Conservation (phyloP, 495 filamentous ascomycete species). For the Elasticomyces elasticus region DNA sequence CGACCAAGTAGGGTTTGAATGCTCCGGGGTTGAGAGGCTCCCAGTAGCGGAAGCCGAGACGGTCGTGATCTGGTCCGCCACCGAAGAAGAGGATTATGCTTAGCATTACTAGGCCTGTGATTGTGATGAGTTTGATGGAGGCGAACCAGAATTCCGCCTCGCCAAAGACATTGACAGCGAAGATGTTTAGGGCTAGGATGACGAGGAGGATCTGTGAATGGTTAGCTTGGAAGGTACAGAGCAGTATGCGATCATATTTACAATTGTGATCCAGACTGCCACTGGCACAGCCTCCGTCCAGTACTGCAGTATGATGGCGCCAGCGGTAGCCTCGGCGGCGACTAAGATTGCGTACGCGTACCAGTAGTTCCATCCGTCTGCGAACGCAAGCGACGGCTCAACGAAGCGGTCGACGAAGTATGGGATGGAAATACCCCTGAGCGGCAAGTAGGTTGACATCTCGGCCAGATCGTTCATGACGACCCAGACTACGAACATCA, state of each 20-base stretch:
- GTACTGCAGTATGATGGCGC: constrained; percentile 20
- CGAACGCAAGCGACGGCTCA: constrained; percentile 55
- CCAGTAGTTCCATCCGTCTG: constrained; percentile 43
- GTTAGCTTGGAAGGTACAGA: not conserved
- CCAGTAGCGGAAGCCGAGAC: constrained; percentile 66
- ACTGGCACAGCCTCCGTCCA: constrained; percentile 9
- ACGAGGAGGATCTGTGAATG: constrained; percentile 28
- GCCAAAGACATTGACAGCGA: constrained; percentile 37
- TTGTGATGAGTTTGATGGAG: constrained; percentile 32
- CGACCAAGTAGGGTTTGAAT: constrained; percentile 25
- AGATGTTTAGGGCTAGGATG: constrained; percentile 37
- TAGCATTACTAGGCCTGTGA: constrained; percentile 15
- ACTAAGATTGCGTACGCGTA: constrained; percentile 29
- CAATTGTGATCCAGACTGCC: constrained; percentile 36
- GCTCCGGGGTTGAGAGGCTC: constrained; percentile 26
- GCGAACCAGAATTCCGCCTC: constrained; percentile 40
- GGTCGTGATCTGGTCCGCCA: constrained; percentile 49
- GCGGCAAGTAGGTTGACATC: constrained; percentile 23
- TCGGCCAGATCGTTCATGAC: constrained; percentile 29
- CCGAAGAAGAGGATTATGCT: constrained; percentile 54
- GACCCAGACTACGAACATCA: constrained; percentile 28
- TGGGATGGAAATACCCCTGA: constrained; percentile 35
- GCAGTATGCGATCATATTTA: not conserved
- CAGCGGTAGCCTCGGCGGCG: constrained; percentile 24
- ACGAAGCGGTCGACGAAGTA: constrained; percentile 49